These are phyloP conservation scores for Psilocybe cubensis DNA, from an alignment of 768 basidiomycete species.

Conservation along the genomic window DNA sequence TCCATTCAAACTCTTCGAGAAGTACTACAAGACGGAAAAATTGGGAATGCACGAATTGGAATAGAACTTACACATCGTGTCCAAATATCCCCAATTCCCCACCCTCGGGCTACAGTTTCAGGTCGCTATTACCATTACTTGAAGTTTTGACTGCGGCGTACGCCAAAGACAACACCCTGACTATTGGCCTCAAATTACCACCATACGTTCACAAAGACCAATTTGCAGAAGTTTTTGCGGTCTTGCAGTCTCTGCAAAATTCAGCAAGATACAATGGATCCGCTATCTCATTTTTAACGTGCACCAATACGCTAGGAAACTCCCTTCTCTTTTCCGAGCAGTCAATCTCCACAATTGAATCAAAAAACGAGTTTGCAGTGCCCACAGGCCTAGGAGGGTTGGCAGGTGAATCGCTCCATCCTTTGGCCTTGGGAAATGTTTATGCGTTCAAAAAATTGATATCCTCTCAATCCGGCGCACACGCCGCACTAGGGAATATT, in stretches of 20 bases:
- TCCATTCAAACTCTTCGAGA: constrained; percentile 64
- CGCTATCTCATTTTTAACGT: constrained; percentile 75
- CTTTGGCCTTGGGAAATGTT: constrained; percentile 81
- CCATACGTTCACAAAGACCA: constrained; percentile 71
- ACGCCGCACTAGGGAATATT: constrained; percentile 47
- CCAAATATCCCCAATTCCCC: constrained; percentile 73
- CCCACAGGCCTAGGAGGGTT: constrained; percentile 72
- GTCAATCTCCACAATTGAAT: constrained; percentile 23
- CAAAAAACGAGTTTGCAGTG: constrained; percentile 49
- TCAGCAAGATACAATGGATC: constrained; percentile 13
- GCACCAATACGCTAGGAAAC: constrained; percentile 82
- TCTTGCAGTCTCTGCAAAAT: constrained; percentile 44
- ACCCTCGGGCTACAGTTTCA: constrained; percentile 67
- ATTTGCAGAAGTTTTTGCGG: constrained; percentile 55
- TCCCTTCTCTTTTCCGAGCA: constrained; percentile 67
- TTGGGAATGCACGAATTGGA: constrained; percentile 48
- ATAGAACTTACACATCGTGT: constrained; percentile 83
- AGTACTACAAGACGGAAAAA: constrained; percentile 30
- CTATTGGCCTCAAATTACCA: constrained; percentile 79
- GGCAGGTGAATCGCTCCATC: constrained; percentile 76
- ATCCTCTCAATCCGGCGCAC: constrained; percentile 32
- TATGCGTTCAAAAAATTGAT: constrained; percentile 61
- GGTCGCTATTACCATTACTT: constrained; percentile 56
- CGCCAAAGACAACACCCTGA: constrained; percentile 53
- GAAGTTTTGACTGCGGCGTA: constrained; percentile 53